Evolutionary conservation across 345 rosid genomes (phyloP), one percentile per base, ranked within the genome.

Genomic region (Eutrema japonicum): DNA sequence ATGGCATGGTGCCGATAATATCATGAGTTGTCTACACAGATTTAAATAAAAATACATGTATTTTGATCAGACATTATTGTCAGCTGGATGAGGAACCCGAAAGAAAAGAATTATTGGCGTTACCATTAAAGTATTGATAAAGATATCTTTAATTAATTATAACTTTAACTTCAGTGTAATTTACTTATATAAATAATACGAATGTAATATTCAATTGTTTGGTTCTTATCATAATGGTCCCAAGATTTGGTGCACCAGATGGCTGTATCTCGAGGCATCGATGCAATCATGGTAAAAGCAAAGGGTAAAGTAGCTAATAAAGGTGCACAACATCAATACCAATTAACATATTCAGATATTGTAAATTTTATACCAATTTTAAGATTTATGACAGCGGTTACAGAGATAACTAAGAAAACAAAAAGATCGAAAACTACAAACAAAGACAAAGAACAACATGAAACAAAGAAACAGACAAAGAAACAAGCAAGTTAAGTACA

Each of bases 211-310:
- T 43, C 5, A 64, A 22, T 47, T 55, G 48, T 68, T 76, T 76
- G 37, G 75, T 76, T 68, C 74, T 76, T 76, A 62, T 76, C 74
- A 29, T 62, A 62, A 76, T 76, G 79, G 79, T 76, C 70, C 74
- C 70, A 54, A 69, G 70, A 69, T 53, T 61, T 75, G 74, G 37
- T 37, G 18, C 68, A 51, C 50, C 40, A 76, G 14, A 76, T 76
- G 70, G 74, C 40, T 76, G 70, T 46, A 46, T 69, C 74, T 53
- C 36, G 70, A 68, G 69, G 70, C 73, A 74, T 68, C 68, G 50
- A 76, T 68, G 50, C 74, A 50, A 68, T 75, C 27, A 32, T 48
- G 42, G 63, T 43, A 51, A 75, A 61, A 62, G 79, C 74, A 53
- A 68, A 74, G 47, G 45, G 41, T 51, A 52, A 67, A 68, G 70